Evolutionary conservation across 345 rosid species (phyloP), one percentile per base, ranked within the genome.

Genomic region (Eucalyptus sideroxylon): DNA sequence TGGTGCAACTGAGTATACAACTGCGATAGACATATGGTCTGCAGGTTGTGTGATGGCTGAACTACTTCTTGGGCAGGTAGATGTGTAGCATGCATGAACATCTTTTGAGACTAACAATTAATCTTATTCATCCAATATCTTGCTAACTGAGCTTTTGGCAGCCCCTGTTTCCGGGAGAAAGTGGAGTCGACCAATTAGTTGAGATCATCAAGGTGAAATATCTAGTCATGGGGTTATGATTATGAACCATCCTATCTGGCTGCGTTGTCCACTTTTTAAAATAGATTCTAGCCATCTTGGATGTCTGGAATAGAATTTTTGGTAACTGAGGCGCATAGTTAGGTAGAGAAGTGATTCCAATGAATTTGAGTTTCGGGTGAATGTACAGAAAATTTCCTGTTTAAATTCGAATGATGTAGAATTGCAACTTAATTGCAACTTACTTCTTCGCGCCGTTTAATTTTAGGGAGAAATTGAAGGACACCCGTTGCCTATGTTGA

Each of bases 121-220:
- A 87, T 65, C 88, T 89, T 89, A 67, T 42, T 81, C 72, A 55
- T 88, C 86, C 72, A 82, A 80, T 42, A 42, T 59, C 69, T 50
- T 89, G n/a, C 88, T 59, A 87, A 34, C 45, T 77, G 69, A 51
- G 31, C 88, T 65, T 88, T 85, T 87, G 77, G 87, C 95, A 98
- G 99, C 99, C 99, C 88, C 87, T 98, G 88, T 98, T 98, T 94
- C 99, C 99, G 51, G 99, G 99, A 83, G 99, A 97, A 92, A 98
- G 99, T 65, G 99, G 99, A 90, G 98, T 98, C 27, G 99, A 98
- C 92, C 99, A 97, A 90, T 93, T 98, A 86, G 99, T 98, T 62
- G 99, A 98, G 93, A 97, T 98, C 90, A 97, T 98, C 90, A 98
- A 98, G 99, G 99, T 98, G 91, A 87, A 87, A 90, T 86, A 59